Evolutionary conservation across 1,284 basidiomycete genomes (phyloP), one percentile per base, ranked within the genome.

Genomic region (Puccinia novopanici): DNA sequence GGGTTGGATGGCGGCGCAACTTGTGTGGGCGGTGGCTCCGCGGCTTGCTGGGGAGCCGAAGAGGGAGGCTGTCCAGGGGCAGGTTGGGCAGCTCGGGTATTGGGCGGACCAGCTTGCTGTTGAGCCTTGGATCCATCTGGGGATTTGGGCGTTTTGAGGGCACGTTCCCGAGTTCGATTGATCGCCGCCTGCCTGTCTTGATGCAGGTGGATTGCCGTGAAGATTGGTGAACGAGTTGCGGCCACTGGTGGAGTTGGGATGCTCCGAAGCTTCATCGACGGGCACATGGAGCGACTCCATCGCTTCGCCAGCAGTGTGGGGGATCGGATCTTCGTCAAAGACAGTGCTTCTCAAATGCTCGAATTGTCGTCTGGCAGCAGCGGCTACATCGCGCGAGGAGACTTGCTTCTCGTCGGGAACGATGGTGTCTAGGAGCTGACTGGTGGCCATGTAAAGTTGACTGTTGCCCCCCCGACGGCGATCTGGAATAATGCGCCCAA

Each of bases 401-500:
- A 57, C 50, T 37, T 34, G 52, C 24, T 34, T 30, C 4, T 70
- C 48, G 45, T n/a, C 50, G 30, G 67, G 30, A 34, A 57, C 54
- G 30, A 52, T 24, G 37, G 71, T 54, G 37, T 73, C 71, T 37
- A 73, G 52, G 22, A 19, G 13, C 37, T 73, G 24, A 37, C 71
- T 73, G 19, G 54, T 73, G 54, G 71, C 50, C 13, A 27, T 30
- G n/a, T 73, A 73, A 12, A 73, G 50, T 55, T 57, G 50, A 40
- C 27, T 40, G 52, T 73, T 57, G 0, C 30, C 27, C 24, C 71
- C 15, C n/a, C 71, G 52, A 73, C 71, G 19, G 71, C 71, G 37
- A 73, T 73, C 30, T 73, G 71, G 34, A 73, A 73, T 13, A 73
- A 42, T 22, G 71, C 71, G 8, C 71, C 71, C 37, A 73, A 57